Percentiles rank a stretch among this genome's conserved stretches.
Evolutionary conservation across 2,329 filamentous ascomycete species (phyloP).

Genomic region (Thelonectria discophora): DNA sequence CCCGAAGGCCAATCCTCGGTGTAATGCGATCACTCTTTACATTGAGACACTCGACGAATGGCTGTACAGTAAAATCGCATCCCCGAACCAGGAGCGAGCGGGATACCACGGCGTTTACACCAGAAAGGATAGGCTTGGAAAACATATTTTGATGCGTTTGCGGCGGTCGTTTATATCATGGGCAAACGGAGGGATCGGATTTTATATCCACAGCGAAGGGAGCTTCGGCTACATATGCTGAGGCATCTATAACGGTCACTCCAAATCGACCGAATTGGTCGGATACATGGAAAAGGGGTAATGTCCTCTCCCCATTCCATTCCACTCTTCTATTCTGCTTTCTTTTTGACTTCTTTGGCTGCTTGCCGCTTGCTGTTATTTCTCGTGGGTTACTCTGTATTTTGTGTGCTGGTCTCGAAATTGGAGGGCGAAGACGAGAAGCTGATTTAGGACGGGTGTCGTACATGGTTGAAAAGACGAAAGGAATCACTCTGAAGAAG

Average conservation of each 20-base stretch:
- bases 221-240: conserved; percentile 7
- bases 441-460: neutral
- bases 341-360: conserved; percentile 7
- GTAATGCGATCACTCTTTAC: conserved; percentile 20
- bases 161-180: conserved; percentile 15
- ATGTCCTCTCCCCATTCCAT: neutral
- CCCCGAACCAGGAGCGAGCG: conserved; percentile 36
- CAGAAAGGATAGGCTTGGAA: conserved; percentile 40
- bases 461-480: neutral
- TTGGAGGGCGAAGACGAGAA: neutral
- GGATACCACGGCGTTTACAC: conserved; percentile 41
- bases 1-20: conserved; percentile 30
- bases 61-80: conserved; percentile 40
- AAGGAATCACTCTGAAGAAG: too few relatives aligned
- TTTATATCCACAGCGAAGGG: conserved; percentile 7
- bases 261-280: conserved; percentile 12
- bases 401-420: neutral
- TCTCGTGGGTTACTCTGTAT: neutral
- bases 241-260: conserved; percentile 7
- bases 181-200: conserved; percentile 10
- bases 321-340: neutral
- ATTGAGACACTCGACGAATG: conserved; percentile 20
- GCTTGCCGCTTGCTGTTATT: neutral
- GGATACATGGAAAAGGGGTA: conserved; percentile 11
- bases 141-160: conserved; percentile 28